Conservation (phyloP, 352 stramenopile genomes). For the Bremia lactucae region DNA sequence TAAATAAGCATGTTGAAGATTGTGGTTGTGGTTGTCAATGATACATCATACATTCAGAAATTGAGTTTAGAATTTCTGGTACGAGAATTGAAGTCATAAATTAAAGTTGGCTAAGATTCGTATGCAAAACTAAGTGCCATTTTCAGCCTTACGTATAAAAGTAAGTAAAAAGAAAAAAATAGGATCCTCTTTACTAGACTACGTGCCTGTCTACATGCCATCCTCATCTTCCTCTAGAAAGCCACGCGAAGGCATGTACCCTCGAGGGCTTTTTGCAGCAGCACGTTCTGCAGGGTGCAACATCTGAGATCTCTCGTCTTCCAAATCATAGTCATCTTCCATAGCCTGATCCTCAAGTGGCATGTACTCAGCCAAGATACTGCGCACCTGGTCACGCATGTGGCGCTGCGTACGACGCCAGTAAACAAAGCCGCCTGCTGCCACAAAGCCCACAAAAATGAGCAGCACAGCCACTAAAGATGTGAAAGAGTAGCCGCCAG, state of each 20-base stretch:
- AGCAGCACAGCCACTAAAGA: slow-evolving; percentile 81
- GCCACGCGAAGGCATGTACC: slow-evolving; percentile 76
- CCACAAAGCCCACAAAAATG: slow-evolving; percentile 65
- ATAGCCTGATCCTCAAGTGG: slow-evolving; percentile 85
- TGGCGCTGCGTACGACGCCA: slow-evolving; percentile 87
- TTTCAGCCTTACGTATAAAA: too few species aligned
- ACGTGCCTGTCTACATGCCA: slow-evolving; percentile 39
- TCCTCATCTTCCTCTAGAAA: slow-evolving; percentile 80
- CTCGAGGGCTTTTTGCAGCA: slow-evolving; percentile 70
- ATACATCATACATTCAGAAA: too few species aligned
- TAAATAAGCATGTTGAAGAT: too few species aligned
- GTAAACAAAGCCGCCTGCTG: slow-evolving; percentile 78
- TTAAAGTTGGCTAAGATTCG: too few species aligned
- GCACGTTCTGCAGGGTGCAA: slow-evolving; percentile 61
- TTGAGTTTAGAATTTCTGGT: too few species aligned
- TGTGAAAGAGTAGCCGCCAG: slow-evolving; percentile 64
- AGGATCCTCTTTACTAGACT: too few species aligned
- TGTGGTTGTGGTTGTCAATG: too few species aligned
- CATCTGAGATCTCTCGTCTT: slow-evolving; percentile 32
- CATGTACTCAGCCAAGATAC: slow-evolving; percentile 96
- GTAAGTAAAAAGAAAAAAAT: too few species aligned
- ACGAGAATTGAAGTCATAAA: too few species aligned
- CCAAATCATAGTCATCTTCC: slow-evolving; percentile 55
- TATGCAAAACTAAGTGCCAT: too few species aligned
- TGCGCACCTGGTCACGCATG: slow-evolving; percentile 92